Base-by-base conservation (phyloP, 2,329 filamentous ascomycete species). In the Scedosporium dehoogii region DNA sequence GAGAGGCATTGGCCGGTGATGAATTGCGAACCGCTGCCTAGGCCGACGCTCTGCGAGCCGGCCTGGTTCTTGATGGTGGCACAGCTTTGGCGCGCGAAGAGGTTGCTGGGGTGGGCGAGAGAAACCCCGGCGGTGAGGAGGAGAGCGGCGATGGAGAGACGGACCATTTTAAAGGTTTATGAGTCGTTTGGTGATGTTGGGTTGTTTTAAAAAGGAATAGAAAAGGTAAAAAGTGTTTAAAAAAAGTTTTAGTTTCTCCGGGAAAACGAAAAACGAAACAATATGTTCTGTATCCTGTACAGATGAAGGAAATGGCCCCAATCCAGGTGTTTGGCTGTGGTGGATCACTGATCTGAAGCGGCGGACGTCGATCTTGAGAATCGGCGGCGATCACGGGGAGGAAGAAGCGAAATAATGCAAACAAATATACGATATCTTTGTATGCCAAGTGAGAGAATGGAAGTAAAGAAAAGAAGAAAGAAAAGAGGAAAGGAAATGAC, bases 1-100 rank as follows among this genome's bases (percentile, higher is more conserved):
- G 64, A 64, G 9, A 65, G 14, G 62, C 70, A 71, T 6, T 59
- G 62, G 3, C 69, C 69, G 5, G 68, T 70, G 64, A 71, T 71
- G 65, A 71, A 71, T 61, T 71, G 70, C 57, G 63, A 55, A 4
- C 67, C 69, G 7, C 63, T 46, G 0, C 67, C 69, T 55, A 65
- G 66, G 1, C 69, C 69, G 18, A 70, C 65, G 62, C 68, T 69
- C 61, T 64, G 64, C 29, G 63, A 66, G 2, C 69, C 69, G 14
- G 65, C n/a, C 12, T 63, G 60, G 46, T 66, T 65, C 12, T 55
- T 44, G 59, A 63, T 62, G 38, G 44, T 55, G n/a, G 21, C 57
- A 18, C 25, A 55, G 51, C 58, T 59, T 53, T 63, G 62, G 48
- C 60, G 33, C 42, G 60, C 33, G 21, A 23, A 33, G 41, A 25